phyloP scores from a whole-genome alignment of 139 green algal species.

The Deuterostichococcus epilithicus region DNA sequence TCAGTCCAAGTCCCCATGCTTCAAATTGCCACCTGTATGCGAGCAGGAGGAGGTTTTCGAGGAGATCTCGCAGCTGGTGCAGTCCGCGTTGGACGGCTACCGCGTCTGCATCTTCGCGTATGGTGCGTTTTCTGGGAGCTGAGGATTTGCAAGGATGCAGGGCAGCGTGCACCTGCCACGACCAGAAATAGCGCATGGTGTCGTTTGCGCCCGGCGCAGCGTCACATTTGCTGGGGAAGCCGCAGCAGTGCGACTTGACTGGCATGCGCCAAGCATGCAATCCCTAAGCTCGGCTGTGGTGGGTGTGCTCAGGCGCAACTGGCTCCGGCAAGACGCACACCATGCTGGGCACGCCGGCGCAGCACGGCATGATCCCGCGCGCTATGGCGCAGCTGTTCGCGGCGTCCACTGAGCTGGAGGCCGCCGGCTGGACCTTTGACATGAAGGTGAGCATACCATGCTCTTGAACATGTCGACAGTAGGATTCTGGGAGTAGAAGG shows the following conservation, averaged over 20 bases:
- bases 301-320: slow-evolving; percentile 34
- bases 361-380: slow-evolving; percentile 79
- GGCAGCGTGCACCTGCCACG: too few relatives aligned
- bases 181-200: too few relatives aligned
- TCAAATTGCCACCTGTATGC: neutral
- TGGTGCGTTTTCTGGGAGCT: slow-evolving; percentile 23
- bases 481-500: too few relatives aligned
- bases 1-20: too few relatives aligned
- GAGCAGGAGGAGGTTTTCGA: slow-evolving; percentile 77
- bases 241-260: too few relatives aligned
- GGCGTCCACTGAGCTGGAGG: slow-evolving; percentile 44
- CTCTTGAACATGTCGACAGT: too few relatives aligned
- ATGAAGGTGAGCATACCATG: slow-evolving; percentile 60
- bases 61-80: slow-evolving; percentile 85
- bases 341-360: slow-evolving; percentile 66
- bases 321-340: slow-evolving; percentile 85
- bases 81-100: slow-evolving; percentile 84
- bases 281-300: neutral
- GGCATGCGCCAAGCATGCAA: too few relatives aligned
- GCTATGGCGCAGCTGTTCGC: slow-evolving; percentile 77
- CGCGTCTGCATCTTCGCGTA: slow-evolving; percentile 93
- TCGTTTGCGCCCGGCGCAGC: too few relatives aligned
- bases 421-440: slow-evolving; percentile 80
- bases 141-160: too few relatives aligned
- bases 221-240: too few relatives aligned